Evolutionary conservation across 495 filamentous ascomycete genomes (phyloP), one percentile per base, ranked within the genome.

Genomic region (Aspergillus bertholletiae): DNA sequence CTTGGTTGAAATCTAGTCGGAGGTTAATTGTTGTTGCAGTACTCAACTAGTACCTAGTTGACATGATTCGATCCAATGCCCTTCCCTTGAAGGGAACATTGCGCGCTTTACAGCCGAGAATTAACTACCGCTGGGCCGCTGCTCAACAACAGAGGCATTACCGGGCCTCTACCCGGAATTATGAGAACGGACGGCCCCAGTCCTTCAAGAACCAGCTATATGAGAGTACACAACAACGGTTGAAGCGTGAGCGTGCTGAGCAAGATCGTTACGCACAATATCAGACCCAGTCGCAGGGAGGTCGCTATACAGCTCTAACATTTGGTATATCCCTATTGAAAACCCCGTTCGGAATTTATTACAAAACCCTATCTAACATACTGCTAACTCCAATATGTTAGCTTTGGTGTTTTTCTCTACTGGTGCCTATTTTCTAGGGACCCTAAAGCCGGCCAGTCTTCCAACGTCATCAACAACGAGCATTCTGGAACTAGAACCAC

Each of bases 161-260:
- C 46, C 54, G 58, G 23, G 56, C 39, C 6, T 66, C 68, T 3
- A 34, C 55, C 34, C 64, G 48, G 22, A 57, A 21, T 35, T 40
- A 21, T 22, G 57, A 57, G n/a, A 64, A 75, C 41, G 62, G 66
- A 46, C 62, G 66, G 47, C 53, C 62, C 43, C 67, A 70, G 55
- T 81, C 83, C 3, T 97, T 98, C 76, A 84, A 88, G 58, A 88
- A 85, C 17, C 94, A 98, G 74, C 74, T 98, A 54, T 92, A 90
- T 53, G 84, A 94, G 62, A 95, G 89, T 59, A 93, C 92, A 28
- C 76, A 82, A 50, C 75, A 85, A 60, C 84, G 94, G 11, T 71
- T 97, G 51, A 77, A 86, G 63, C 76, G 85, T 22, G 92, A 98
- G 68, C 77, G 80, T 40, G 82, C 78, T 12, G 85, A 92, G 58